phyloP scores from a whole-genome alignment of 495 filamentous ascomycete species.

The Tuber magnatum region DNA sequence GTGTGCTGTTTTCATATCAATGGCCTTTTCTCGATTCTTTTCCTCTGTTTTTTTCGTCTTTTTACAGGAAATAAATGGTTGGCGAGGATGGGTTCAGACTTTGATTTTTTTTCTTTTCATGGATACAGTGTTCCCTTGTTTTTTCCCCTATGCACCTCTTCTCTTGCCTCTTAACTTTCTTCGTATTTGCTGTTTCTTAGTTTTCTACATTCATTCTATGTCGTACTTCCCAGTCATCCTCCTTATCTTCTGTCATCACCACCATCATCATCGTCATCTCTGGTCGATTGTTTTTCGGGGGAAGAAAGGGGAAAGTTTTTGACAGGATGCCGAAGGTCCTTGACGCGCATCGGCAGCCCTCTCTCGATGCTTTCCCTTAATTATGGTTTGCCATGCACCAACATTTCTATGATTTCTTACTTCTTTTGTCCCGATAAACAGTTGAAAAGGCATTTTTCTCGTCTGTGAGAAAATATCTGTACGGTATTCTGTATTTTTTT shows the following conservation, averaged over 20 bases:
- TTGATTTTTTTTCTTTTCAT: slow-evolving; percentile 1
- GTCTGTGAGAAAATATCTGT: neutral
- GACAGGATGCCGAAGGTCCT: neutral
- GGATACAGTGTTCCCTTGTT: slow-evolving; percentile 2
- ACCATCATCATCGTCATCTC: neutral
- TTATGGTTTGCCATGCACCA: neutral
- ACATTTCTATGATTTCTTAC: neutral
- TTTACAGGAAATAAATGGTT: slow-evolving; percentile 5
- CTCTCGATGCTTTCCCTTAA: neutral
- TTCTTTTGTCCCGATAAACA: slow-evolving; percentile 1
- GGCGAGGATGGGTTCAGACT: slow-evolving; percentile 1
- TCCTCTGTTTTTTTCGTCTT: slow-evolving; percentile 4
- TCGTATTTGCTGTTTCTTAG: neutral
- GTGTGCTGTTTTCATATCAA: slow-evolving; percentile 4
- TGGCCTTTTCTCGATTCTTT: neutral
- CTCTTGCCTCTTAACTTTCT: neutral
- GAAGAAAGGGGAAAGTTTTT: neutral
- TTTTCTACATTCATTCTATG: neutral
- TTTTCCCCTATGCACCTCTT: neutral
- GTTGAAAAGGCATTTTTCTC: slow-evolving; percentile 2
- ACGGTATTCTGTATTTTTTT: slow-evolving; percentile 5
- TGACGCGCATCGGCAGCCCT: neutral
- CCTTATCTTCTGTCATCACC: neutral
- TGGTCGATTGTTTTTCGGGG: neutral
- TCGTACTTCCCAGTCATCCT: neutral